Conservation (phyloP, 139 green algal genomes). For the Dunaliella primolecta region DNA sequence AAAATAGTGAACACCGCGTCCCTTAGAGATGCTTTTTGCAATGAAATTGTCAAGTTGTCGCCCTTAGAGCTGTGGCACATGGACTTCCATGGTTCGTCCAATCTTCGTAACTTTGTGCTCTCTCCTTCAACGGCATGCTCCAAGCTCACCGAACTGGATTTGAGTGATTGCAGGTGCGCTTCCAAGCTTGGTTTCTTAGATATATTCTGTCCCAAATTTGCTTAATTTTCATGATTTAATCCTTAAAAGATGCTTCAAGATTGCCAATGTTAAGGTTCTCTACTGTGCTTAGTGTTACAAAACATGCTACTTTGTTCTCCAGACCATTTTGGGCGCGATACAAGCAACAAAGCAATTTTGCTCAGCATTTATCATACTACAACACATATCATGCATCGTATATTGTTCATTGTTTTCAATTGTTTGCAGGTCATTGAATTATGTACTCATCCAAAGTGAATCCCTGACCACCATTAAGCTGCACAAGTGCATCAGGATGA, state of each 20-base stretch:
- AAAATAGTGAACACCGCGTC: slow-evolving; percentile 56
- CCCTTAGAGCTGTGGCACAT: slow-evolving; percentile 57
- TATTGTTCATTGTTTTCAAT: too few relatives aligned
- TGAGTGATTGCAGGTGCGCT: slow-evolving; percentile 44
- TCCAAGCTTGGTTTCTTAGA: too few relatives aligned
- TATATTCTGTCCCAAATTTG: too few relatives aligned
- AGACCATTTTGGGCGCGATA: too few relatives aligned
- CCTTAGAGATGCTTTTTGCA: slow-evolving; percentile 67
- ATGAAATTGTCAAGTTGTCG: slow-evolving; percentile 74
- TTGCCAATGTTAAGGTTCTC: too few relatives aligned
- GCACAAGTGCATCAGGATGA: slow-evolving; percentile 44
- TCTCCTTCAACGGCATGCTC: slow-evolving; percentile 60
- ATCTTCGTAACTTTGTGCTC: slow-evolving; percentile 66
- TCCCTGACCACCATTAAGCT: slow-evolving; percentile 54
- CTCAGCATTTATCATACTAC: too few relatives aligned
- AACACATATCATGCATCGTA: too few relatives aligned
- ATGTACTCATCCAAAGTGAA: slow-evolving; percentile 66
- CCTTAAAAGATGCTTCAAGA: too few relatives aligned
- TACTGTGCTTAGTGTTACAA: too few relatives aligned
- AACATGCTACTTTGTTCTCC: too few relatives aligned
- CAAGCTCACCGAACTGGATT: slow-evolving; percentile 54
- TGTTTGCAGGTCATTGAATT: slow-evolving; percentile 40
- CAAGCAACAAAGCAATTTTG: too few relatives aligned
- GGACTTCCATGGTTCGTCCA: slow-evolving; percentile 51
- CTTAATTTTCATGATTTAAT: too few relatives aligned